phyloP scores from a whole-genome alignment of 257 asterid genomes.

The Osmanthus fragrans region DNA sequence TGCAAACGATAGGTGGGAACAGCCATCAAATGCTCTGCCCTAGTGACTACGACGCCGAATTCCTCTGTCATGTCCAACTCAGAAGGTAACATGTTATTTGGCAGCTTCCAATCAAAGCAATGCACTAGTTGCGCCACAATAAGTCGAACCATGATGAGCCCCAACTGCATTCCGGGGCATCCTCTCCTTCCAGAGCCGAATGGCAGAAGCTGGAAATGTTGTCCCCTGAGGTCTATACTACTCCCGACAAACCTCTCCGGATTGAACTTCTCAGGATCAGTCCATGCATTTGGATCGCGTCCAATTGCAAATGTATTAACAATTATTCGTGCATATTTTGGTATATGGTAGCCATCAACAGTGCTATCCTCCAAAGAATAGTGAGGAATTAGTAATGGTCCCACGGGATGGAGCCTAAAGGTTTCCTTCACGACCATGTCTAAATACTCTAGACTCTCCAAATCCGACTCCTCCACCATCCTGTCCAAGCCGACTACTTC shows the following conservation, averaged over 20 bases:
- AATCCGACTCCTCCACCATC: slow-evolving; percentile 54
- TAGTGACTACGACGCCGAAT: slow-evolving; percentile 38
- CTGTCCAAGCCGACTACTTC: slow-evolving; percentile 45
- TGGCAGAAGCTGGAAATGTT: slow-evolving; percentile 52
- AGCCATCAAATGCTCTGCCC: slow-evolving; percentile 32
- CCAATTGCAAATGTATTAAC: slow-evolving; percentile 48
- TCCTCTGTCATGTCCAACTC: slow-evolving; percentile 52
- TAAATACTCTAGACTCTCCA: slow-evolving; percentile 43
- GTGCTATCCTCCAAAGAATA: slow-evolving; percentile 41
- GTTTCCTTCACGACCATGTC: slow-evolving; percentile 54
- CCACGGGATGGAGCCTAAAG: slow-evolving; percentile 52
- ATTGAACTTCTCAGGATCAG: slow-evolving; percentile 41
- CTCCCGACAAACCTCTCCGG: slow-evolving; percentile 56
- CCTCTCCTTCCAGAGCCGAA: slow-evolving; percentile 58
- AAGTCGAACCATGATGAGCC: slow-evolving; percentile 40
- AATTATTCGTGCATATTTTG: slow-evolving; percentile 43
- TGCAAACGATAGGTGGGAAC: slow-evolving; percentile 27
- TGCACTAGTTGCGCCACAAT: slow-evolving; percentile 59
- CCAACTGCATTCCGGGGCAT: slow-evolving; percentile 58
- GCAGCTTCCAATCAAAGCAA: slow-evolving; percentile 60
- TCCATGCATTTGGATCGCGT: slow-evolving; percentile 48
- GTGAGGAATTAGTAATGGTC: slow-evolving; percentile 52
- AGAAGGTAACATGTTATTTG: slow-evolving; percentile 37
- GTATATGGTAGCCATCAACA: slow-evolving; percentile 37
- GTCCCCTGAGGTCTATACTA: slow-evolving; percentile 44